Conservation (phyloP, 805 yeast genomes). For the Kodamaea kakaduensis region DNA sequence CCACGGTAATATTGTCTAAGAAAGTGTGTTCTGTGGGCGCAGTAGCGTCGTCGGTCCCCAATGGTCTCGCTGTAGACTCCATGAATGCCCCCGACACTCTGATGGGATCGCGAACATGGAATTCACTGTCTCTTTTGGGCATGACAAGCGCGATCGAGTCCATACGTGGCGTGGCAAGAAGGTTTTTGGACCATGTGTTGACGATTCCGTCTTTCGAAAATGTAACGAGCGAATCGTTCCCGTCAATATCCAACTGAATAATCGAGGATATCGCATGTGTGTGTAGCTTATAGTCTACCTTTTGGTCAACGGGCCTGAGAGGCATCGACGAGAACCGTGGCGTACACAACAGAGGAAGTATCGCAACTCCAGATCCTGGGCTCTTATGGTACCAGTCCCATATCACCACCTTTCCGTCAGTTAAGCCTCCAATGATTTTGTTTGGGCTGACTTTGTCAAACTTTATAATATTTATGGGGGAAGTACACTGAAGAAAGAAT, state of each 20-base stretch:
- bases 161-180: conserved; percentile 27
- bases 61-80: neutral
- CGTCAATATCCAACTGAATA: conserved; percentile 19
- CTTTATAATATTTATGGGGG: conserved; percentile 35
- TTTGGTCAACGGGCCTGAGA: conserved; percentile 1
- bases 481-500: conserved; percentile 36
- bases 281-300: conserved; percentile 14
- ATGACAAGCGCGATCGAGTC: conserved; percentile 14
- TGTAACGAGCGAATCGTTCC: conserved; percentile 19
- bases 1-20: conserved; percentile 18
- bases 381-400: conserved; percentile 41
- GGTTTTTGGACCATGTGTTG: conserved; percentile 32
- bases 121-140: conserved; percentile 10
- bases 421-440: conserved; percentile 46
- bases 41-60: neutral
- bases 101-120: conserved; percentile 9
- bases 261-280: conserved; percentile 21
- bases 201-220: conserved; percentile 25
- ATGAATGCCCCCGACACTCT: conserved; percentile 7
- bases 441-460: conserved; percentile 38
- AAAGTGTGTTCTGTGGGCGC: conserved; percentile 13
- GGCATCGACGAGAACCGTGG: conserved; percentile 18
- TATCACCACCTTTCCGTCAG: conserved; percentile 47
- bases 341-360: conserved; percentile 21
- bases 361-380: conserved; percentile 10